Percentiles rank a stretch among this genome's conserved stretches.
phyloP scores from a whole-genome alignment of 768 basidiomycete species.

The Termitomyces sp. region DNA sequence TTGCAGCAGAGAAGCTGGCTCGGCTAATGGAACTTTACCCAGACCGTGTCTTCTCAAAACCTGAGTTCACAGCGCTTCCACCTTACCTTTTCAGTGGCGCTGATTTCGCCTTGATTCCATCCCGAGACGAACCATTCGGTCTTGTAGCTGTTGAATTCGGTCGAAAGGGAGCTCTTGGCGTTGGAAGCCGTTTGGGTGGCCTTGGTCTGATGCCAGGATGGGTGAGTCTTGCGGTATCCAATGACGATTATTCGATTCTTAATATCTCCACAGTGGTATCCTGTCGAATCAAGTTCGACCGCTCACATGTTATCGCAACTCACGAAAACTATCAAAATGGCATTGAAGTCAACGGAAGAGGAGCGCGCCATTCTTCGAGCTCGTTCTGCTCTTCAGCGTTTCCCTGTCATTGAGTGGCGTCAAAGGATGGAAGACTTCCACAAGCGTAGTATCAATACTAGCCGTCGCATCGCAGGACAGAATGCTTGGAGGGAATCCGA shows the following conservation, averaged over 20 bases:
- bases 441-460: constrained; percentile 71
- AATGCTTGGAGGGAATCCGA: constrained; percentile 81
- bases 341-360: constrained; percentile 85
- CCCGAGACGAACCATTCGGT: constrained; percentile 95
- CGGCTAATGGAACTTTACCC: constrained; percentile 95
- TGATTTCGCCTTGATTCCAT: constrained; percentile 93
- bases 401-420: constrained; percentile 98
- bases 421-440: constrained; percentile 96
- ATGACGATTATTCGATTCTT: neutral
- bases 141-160: constrained; percentile 96
- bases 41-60: constrained; percentile 92
- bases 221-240: constrained; percentile 47
- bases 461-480: constrained; percentile 62
- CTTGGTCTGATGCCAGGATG: constrained; percentile 97
- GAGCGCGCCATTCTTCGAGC: constrained; percentile 92
- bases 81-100: constrained; percentile 94
- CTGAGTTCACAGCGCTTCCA: constrained; percentile 91
- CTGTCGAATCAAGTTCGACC: constrained; percentile 90
- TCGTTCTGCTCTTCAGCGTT: constrained; percentile 90
- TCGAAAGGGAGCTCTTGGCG: constrained; percentile 93
- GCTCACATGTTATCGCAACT: constrained; percentile 94
- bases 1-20: constrained; percentile 91
- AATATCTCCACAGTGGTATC: constrained; percentile 75
- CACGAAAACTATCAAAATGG: constrained; percentile 92
- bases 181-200: constrained; percentile 91